A percentile compares a stretch with the other conserved stretches of the same genome.
Conservation (phyloP, 768 basidiomycete genomes). For the Mycena latifolia region DNA sequence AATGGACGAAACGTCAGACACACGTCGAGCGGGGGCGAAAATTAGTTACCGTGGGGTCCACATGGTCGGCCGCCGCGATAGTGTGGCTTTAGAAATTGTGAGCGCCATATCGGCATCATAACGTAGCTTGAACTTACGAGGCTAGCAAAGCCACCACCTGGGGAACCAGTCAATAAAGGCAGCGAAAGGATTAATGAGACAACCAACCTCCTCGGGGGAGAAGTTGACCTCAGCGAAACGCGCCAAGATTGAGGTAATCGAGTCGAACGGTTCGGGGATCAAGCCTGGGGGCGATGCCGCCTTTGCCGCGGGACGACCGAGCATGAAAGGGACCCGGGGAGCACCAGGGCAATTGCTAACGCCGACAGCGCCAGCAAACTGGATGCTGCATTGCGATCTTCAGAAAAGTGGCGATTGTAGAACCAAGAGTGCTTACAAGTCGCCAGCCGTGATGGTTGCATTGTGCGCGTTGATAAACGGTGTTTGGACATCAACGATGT, state of each 20-base stretch:
- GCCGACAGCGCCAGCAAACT: slow-evolving; percentile 52
- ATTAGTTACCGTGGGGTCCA: slow-evolving; percentile 30
- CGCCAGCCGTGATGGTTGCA: slow-evolving; percentile 42
- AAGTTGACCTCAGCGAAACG: slow-evolving; percentile 25
- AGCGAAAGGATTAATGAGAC: too few relatives aligned
- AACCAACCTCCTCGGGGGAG: slow-evolving; percentile 22
- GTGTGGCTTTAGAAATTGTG: slow-evolving; percentile 28
- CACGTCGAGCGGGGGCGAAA: too few relatives aligned
- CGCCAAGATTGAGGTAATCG: slow-evolving; percentile 35
- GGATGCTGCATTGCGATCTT: slow-evolving; percentile 41
- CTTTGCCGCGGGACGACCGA: slow-evolving; percentile 39
- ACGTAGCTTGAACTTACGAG: slow-evolving; percentile 9
- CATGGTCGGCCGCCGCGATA: slow-evolving; percentile 39
- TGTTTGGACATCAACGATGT: slow-evolving; percentile 44
- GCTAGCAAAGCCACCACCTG: slow-evolving; percentile 35
- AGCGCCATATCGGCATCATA: too few relatives aligned
- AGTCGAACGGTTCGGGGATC: slow-evolving; percentile 41
- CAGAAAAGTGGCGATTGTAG: neutral
- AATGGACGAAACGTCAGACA: too few relatives aligned
- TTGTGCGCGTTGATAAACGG: slow-evolving; percentile 43
- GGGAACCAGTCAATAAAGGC: too few relatives aligned
- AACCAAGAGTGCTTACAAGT: slow-evolving; percentile 44
- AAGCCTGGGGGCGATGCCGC: slow-evolving; percentile 33
- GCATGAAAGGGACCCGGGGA: slow-evolving; percentile 45
- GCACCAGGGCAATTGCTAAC: slow-evolving; percentile 51